Evolutionary conservation across 2,329 filamentous ascomycete species (phyloP), one percentile per base, ranked within the genome.

Genomic region (Lasiodiplodia gonubiensis): DNA sequence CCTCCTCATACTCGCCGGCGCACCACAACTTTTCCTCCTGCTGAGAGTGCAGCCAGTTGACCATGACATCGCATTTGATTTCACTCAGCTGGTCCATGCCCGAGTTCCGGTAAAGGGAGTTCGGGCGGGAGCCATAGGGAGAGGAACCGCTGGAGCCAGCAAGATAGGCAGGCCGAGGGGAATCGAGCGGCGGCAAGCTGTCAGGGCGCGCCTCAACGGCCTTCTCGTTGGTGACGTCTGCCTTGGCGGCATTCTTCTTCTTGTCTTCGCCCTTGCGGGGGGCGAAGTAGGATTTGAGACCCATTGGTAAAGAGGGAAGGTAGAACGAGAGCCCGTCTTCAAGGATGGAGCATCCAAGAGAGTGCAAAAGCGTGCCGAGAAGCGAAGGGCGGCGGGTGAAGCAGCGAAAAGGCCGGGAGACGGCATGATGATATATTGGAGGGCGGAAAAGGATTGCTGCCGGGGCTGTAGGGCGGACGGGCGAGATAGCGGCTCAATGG

Each of bases 11-110:
- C 25, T 75, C 77, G 64, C 81, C 81, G 27, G 76, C 77, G 3
- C 80, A 82, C 85, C 86, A 87, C 37, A 85, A 74, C 66, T 77
- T 80, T 73, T 89, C 85, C 69, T 87, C 80, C 69, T 89, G 87
- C 72, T 88, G 85, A 68, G 88, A 84, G 73, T 88, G 86, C 2
- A 90, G 81, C 83, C 85, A 89, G 71, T 85, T 88, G 71, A 87
- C 87, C 82, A 89, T 86, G 70, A 90, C 84, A 73, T 89, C 86
- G 70, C 81, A 83, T 73, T 86, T 88, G 73, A 88, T 82, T 68
- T 87, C 83, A 57, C 80, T 74, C 57, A 86, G 76, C 51, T 80
- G 81, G 39, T 85, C 82, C 61, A 77, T 76, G 37, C 77, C 71
- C 6, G 72, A 72, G 76, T 84, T 79, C 30, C 77, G 74, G 64